These are phyloP conservation scores for Tulasnella sp. DNA, from an alignment of 768 basidiomycete genomes.

Conservation along the genomic window DNA sequence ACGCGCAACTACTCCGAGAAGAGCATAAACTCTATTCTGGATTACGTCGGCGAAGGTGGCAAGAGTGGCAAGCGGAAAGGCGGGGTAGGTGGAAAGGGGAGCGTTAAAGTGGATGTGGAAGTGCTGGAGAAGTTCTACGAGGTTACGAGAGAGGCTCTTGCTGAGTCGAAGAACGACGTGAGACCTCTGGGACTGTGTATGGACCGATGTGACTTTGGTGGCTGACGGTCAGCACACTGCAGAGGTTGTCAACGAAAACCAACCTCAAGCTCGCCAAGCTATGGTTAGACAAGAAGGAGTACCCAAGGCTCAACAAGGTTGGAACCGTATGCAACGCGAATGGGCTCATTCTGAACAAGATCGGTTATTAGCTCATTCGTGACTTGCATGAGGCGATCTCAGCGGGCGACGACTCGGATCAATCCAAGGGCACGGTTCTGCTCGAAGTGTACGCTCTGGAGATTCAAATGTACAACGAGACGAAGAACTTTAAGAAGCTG, in stretches of 20 bases:
- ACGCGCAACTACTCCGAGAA: slow-evolving; percentile 97
- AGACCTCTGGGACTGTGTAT: slow-evolving; percentile 19
- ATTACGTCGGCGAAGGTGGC: slow-evolving; percentile 85
- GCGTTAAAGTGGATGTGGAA: slow-evolving; percentile 41
- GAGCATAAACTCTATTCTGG: slow-evolving; percentile 94
- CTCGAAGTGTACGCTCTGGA: slow-evolving; percentile 97
- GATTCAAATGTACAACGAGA: slow-evolving; percentile 99
- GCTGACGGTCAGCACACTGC: slow-evolving; percentile 1
- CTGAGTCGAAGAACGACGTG: slow-evolving; percentile 95
- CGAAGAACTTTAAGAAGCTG: slow-evolving; percentile 88
- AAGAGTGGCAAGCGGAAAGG: slow-evolving; percentile 52
- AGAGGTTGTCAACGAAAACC: slow-evolving; percentile 91
- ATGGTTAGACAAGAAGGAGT: slow-evolving; percentile 95
- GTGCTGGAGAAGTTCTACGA: slow-evolving; percentile 94
- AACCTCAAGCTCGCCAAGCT: slow-evolving; percentile 95
- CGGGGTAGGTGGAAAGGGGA: slow-evolving; percentile 46
- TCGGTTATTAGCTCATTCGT: slow-evolving; percentile 49
- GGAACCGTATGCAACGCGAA: slow-evolving; percentile 12
- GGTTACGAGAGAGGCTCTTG: slow-evolving; percentile 76
- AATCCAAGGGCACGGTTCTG: slow-evolving; percentile 78
- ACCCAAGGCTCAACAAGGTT: slow-evolving; percentile 69
- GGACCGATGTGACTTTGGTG: neutral
- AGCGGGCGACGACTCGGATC: slow-evolving; percentile 65
- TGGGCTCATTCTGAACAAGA: slow-evolving; percentile 14
- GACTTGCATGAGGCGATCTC: slow-evolving; percentile 44